Percentiles rank a stretch among this genome's conserved stretches.
phyloP scores from a whole-genome alignment of 108 stramenopile genomes.

The Seminavis robusta region DNA sequence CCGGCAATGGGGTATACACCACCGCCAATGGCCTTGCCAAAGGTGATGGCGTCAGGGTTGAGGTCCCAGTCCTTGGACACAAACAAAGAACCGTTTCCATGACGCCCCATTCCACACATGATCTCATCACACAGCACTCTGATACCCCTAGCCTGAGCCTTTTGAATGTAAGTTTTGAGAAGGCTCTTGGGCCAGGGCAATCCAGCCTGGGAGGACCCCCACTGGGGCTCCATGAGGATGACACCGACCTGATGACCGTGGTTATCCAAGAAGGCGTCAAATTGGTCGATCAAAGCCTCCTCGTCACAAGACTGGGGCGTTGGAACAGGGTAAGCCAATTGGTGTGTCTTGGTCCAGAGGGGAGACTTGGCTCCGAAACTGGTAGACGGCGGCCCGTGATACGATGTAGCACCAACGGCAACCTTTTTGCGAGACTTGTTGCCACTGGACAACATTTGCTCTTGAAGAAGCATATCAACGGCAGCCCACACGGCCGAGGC shows the following conservation, averaged over 20 bases:
- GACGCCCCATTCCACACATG: conserved; percentile 63
- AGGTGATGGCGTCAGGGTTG: conserved; percentile 48
- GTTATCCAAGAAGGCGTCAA: conserved; percentile 31
- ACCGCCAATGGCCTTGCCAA: conserved; percentile 57
- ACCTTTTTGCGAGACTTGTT: conserved; percentile 30
- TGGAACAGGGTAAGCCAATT: conserved; percentile 51
- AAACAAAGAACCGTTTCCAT: conserved; percentile 51
- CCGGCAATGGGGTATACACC: conserved; percentile 57
- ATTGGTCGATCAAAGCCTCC: conserved; percentile 19
- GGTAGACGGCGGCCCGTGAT: conserved; percentile 62
- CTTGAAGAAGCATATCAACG: conserved; percentile 51
- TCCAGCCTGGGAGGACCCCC: conserved; percentile 53
- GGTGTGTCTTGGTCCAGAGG: conserved; percentile 33
- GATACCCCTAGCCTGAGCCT: conserved; percentile 35
- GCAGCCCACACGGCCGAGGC: conserved; percentile 54
- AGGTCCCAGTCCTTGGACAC: conserved; percentile 40
- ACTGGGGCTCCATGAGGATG: conserved; percentile 57
- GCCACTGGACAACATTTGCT: conserved; percentile 13
- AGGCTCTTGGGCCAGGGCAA: conserved; percentile 43
- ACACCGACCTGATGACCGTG: conserved; percentile 37
- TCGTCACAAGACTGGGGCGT: conserved; percentile 22
- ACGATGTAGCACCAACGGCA: conserved; percentile 43
- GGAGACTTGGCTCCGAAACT: conserved; percentile 46
- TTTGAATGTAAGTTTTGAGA: conserved; percentile 31
- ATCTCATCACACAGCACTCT: conserved; percentile 47